Base-by-base conservation (phyloP, 1,284 basidiomycete species). In the Rhodotorula sp. region DNA sequence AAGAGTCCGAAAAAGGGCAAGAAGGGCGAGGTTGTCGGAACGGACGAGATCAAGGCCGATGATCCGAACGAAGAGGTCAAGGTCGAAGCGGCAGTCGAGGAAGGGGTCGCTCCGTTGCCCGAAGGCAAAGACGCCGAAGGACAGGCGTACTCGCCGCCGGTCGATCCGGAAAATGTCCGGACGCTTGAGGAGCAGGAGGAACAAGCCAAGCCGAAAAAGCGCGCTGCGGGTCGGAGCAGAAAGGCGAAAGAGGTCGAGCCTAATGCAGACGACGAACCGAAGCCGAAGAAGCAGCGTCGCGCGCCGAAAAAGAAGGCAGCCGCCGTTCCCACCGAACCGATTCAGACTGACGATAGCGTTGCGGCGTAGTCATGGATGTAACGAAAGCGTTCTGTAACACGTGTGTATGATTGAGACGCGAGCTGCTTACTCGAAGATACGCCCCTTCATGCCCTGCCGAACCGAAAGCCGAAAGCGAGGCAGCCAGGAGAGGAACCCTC, bases 1-100 rank as follows among this genome's bases (percentile, higher is more conserved):
- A 82, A 73, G 77, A 79, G 77, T 77, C 76, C 49, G n/a, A 78
- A 76, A 14, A 75, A 73, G 29, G 75, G 71, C 16, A 78, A 79
- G 26, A 65, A 64, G 20, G 74, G 65, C 18, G 78, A 73, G 3
- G 70, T 34, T 18, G 70, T 67, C 16, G 70, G 67, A 29, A 80
- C 79, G 29, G 84, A 56, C 14, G 54, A 56, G 26, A 26, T 16
- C 15, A 15, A 29, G 15, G 54, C 26, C 8, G 26, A 31, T 6
- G 54, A 59, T 39, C 14, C 21, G 58, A n/a, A 34, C 5, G 58
- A 39, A 23, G 18, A 26, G 26, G 58, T 23, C 58, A 43, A 59
- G 58, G 21, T 39, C n/a, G 58, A 59, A 39, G 78, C 80, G 49
- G 72, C 78, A 26, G 78, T 80, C 39, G 76, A 79, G 20, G 78